Percentiles rank a stretch among this genome's conserved stretches.
These are phyloP conservation scores for Wickerhamiella dianesei DNA, from an alignment of 805 yeast species.

Conservation along the genomic window DNA sequence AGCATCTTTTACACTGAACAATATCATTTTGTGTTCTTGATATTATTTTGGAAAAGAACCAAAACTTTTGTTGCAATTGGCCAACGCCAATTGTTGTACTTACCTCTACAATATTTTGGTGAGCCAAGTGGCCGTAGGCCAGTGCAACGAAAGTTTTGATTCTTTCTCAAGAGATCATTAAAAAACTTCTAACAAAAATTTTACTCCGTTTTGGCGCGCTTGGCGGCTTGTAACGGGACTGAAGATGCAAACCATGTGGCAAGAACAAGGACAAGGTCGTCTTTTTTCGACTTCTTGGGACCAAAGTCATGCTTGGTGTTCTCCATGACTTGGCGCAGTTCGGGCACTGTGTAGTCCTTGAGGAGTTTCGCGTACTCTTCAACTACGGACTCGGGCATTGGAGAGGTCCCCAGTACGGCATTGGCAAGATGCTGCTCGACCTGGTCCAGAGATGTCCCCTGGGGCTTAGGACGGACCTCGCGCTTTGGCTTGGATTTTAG, in stretches of 20 bases:
- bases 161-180: too few relatives aligned
- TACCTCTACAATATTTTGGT: not conserved
- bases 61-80: not conserved
- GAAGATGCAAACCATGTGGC: conserved; percentile 16
- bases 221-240: too few relatives aligned
- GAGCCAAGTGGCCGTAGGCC: too few relatives aligned
- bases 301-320: not conserved
- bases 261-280: conserved; percentile 1
- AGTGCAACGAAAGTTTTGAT: too few relatives aligned
- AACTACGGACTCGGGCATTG: not conserved
- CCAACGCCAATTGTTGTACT: not conserved
- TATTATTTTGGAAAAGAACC: not conserved
- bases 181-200: too few relatives aligned
- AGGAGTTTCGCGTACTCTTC: not conserved
- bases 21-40: not conserved
- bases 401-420: not conserved
- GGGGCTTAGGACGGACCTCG: not conserved
- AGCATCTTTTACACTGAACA: not conserved
- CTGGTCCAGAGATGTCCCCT: not conserved
- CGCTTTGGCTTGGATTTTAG: not conserved
- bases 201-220: too few relatives aligned
- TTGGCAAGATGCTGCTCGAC: not conserved
- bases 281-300: not conserved
- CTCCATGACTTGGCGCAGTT: not conserved
- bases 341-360: not conserved